phyloP scores from a whole-genome alignment of 192 early-diverging fungal genomes.

The Backusella tarrabulga region DNA sequence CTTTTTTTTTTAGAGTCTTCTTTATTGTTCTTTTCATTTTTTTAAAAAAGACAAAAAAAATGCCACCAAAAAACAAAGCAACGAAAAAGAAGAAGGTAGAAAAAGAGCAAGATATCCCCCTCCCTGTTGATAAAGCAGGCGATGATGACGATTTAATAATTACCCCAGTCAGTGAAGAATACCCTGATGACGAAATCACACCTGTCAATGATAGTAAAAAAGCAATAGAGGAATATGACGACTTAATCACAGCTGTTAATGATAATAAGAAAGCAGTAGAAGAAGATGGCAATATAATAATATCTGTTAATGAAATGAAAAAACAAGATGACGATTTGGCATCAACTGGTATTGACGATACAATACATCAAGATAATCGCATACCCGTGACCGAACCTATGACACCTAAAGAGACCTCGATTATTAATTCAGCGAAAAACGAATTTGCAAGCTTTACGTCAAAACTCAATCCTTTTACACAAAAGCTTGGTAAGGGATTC shows the following conservation, averaged over 20 bases:
- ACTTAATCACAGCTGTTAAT: background rate
- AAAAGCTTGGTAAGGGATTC: slow-evolving; percentile 39
- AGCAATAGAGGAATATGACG: background rate
- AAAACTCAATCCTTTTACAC: slow-evolving; percentile 41
- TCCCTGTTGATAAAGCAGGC: background rate
- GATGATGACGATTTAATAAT: background rate
- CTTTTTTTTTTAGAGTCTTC: background rate
- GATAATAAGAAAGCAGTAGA: background rate
- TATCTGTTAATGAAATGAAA: background rate
- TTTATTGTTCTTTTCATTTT: background rate
- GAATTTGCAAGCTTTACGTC: slow-evolving; percentile 36
- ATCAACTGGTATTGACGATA: background rate
- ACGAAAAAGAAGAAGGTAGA: background rate
- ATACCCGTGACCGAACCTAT: background rate
- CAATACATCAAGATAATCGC: background rate
- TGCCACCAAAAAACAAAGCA: background rate
- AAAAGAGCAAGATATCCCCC: background rate
- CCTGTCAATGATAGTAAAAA: background rate
- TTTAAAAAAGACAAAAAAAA: background rate
- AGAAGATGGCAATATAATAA: background rate
- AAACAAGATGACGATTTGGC: background rate
- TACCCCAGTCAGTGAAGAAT: background rate
- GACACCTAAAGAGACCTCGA: background rate
- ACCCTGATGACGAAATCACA: background rate
- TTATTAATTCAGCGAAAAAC: slow-evolving; percentile 25